These are phyloP conservation scores for Beauveria brongniartii DNA, from an alignment of 2,329 filamentous ascomycete genomes.

Conservation along the genomic window DNA sequence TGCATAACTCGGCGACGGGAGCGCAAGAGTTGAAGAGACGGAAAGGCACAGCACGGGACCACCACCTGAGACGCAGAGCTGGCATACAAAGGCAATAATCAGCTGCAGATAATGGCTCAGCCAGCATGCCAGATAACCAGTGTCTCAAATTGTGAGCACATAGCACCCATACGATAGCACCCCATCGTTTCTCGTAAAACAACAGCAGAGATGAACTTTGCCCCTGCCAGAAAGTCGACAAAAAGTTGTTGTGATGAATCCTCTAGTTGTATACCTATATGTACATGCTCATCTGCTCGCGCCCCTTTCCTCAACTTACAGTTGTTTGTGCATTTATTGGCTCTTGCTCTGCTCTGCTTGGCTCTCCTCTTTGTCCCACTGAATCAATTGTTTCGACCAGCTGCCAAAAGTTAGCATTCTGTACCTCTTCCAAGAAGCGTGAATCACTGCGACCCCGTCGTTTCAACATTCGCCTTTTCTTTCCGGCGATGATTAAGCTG, in stretches of 20 bases:
- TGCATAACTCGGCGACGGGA: background rate
- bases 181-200: no score
- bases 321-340: conserved; percentile 16
- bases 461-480: background rate
- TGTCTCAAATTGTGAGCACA: no score
- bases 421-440: background rate
- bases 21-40: background rate
- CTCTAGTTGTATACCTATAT: conserved; percentile 8
- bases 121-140: no score
- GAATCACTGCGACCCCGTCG: background rate
- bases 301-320: background rate
- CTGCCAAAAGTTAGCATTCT: conserved; percentile 18
- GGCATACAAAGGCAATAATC: no score
- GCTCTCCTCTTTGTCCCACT: conserved; percentile 36
- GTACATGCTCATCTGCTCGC: conserved; percentile 3
- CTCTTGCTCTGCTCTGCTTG: conserved; percentile 25
- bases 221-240: background rate
- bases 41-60: background rate
- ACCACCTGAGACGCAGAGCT: no score
- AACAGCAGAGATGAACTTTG: background rate
- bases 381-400: conserved; percentile 38
- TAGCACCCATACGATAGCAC: no score
- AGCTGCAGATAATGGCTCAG: no score
- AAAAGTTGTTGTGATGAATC: conserved; percentile 1
- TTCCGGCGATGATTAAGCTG: no score